A percentile compares a stretch with the other conserved stretches of the same genome.
These are phyloP conservation scores for Didymella glomerata DNA, from an alignment of 2,329 filamentous ascomycete genomes.

Conservation along the genomic window DNA sequence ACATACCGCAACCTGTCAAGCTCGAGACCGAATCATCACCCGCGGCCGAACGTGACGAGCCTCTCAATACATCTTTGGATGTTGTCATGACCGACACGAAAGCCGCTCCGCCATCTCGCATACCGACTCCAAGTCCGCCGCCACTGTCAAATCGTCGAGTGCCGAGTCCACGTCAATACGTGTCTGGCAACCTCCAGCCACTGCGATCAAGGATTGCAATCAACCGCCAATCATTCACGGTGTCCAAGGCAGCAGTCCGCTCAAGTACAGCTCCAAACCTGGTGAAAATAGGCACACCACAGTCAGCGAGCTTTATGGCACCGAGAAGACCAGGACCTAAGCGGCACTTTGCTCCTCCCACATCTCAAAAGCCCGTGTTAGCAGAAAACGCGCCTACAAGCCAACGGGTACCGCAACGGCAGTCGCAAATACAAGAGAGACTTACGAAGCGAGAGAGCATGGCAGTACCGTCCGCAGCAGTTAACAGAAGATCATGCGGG, in stretches of 20 bases:
- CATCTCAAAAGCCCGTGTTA: constrained; percentile 21
- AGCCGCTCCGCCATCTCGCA: constrained; percentile 31
- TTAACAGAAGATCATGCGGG: constrained; percentile 31
- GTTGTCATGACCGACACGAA: constrained; percentile 18
- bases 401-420: constrained; percentile 26
- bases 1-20: constrained; percentile 41
- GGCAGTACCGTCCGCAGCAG: constrained; percentile 20
- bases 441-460: constrained; percentile 31
- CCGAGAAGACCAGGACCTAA: constrained; percentile 31
- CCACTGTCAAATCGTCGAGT: constrained; percentile 27
- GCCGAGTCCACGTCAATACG: constrained; percentile 42
- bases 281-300: constrained; percentile 24
- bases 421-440: constrained; percentile 34
- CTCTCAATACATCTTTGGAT: constrained; percentile 12
- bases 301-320: constrained; percentile 25
- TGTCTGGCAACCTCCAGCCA: constrained; percentile 18
- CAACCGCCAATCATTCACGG: constrained; percentile 28
- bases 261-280: constrained; percentile 46
- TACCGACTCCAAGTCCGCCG: constrained; percentile 42
- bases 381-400: constrained; percentile 36
- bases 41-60: constrained; percentile 15
- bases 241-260: constrained; percentile 30
- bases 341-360: constrained; percentile 18
- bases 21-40: constrained; percentile 18
- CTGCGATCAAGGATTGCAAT: constrained; percentile 32